Evolutionary conservation across 495 filamentous ascomycete genomes (phyloP).

Genomic region (Choiromyces venosus): DNA sequence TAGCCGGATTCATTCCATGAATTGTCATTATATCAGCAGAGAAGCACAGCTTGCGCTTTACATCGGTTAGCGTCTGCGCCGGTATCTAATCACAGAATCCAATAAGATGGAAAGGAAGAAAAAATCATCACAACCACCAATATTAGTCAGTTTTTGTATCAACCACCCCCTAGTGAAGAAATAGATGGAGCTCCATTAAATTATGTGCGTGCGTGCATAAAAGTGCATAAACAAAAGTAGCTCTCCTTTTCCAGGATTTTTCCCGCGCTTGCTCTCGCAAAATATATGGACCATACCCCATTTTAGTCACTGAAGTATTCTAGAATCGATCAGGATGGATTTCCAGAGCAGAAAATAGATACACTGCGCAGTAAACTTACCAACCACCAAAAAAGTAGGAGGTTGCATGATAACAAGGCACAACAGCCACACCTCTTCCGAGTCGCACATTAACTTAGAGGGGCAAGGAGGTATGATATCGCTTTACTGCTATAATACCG

Average conservation of each 20-base stretch:
- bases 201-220: not conserved
- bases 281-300: not conserved
- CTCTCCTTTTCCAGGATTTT: not conserved
- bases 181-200: not conserved
- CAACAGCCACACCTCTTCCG: not conserved
- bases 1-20: not conserved
- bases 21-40: not conserved
- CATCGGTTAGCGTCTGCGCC: not conserved
- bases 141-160: not conserved
- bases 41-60: not conserved
- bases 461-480: not conserved
- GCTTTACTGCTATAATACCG: not conserved
- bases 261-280: not conserved
- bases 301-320: not conserved
- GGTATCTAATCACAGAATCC: not conserved
- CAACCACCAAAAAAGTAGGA: not conserved
- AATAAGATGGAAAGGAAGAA: not conserved
- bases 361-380: not conserved
- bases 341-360: not conserved
- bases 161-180: not conserved
- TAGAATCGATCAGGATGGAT: not conserved
- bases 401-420: not conserved
- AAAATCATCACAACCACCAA: not conserved
- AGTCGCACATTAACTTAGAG: constrained; percentile 1
- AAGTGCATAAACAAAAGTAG: not conserved